These are phyloP conservation scores for Yamadazyma ubonensis DNA, from an alignment of 805 yeast species.

Conservation along the genomic window DNA sequence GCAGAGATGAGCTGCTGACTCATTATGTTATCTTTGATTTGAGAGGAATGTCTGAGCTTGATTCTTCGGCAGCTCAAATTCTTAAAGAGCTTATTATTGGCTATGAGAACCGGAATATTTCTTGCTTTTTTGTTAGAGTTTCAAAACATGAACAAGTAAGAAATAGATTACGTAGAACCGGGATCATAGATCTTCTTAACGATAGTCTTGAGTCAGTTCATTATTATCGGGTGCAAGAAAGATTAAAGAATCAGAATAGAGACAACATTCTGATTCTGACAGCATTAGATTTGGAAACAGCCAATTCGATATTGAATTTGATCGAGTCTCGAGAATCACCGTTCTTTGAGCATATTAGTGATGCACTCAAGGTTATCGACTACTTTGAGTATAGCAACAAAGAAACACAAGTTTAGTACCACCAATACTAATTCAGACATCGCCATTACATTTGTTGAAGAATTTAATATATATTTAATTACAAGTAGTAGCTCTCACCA, in stretches of 20 bases:
- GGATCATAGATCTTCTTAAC: conserved; percentile 26
- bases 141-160: conserved; percentile 25
- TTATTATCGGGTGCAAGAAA: conserved; percentile 23
- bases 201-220: conserved; percentile 25
- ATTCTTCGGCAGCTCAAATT: conserved; percentile 41
- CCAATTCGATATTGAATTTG: conserved; percentile 20
- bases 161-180: conserved; percentile 28
- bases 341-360: conserved; percentile 37
- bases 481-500: too few species aligned
- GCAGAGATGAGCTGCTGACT: conserved; percentile 38
- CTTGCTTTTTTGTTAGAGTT: conserved; percentile 37
- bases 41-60: conserved; percentile 42
- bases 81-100: conserved; percentile 27
- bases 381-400: conserved; percentile 23
- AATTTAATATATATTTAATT: too few species aligned
- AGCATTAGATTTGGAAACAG: conserved; percentile 12
- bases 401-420: background rate
- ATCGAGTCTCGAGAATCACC: conserved; percentile 29
- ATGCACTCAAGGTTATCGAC: conserved; percentile 40
- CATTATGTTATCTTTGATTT: conserved; percentile 41
- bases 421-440: background rate
- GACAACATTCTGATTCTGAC: conserved; percentile 1
- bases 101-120: conserved; percentile 32
- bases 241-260: conserved; percentile 3
- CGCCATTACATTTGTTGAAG: background rate